Conservation (phyloP, 768 basidiomycete species). For the Arthromyces matolae region DNA sequence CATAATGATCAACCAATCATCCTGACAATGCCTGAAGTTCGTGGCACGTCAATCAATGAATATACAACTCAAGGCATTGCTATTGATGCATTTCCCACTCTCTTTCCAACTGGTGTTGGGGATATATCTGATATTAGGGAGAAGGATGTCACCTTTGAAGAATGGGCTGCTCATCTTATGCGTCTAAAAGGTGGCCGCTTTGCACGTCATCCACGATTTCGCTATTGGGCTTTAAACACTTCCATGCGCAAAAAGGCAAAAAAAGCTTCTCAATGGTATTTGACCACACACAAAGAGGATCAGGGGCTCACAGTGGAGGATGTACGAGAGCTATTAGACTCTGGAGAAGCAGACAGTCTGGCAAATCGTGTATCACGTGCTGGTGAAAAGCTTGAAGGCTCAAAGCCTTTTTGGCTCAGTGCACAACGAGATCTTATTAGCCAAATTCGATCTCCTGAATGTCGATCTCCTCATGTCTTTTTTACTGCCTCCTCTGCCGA, state of each 20-base stretch:
- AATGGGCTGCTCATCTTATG: slow-evolving; percentile 10
- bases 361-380: slow-evolving; percentile 15
- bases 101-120: slow-evolving; percentile 14
- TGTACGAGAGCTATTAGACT: slow-evolving; percentile 1
- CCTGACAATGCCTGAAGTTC: slow-evolving; percentile 7
- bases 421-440: slow-evolving; percentile 4
- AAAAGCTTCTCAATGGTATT: slow-evolving; percentile 7
- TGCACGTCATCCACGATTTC: slow-evolving; percentile 11
- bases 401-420: slow-evolving; percentile 21
- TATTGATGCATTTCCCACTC: slow-evolving; percentile 22
- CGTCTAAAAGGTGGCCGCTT: slow-evolving; percentile 17
- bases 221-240: slow-evolving; percentile 11
- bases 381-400: slow-evolving; percentile 18
- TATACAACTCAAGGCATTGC: slow-evolving; percentile 9
- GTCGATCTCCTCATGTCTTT: slow-evolving; percentile 22
- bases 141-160: slow-evolving; percentile 5
- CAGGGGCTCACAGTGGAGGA: slow-evolving; percentile 2
- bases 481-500: slow-evolving; percentile 25
- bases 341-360: slow-evolving; percentile 14
- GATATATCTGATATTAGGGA: slow-evolving; percentile 2
- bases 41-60: slow-evolving; percentile 12
- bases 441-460: slow-evolving; percentile 18
- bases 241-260: slow-evolving; percentile 4
- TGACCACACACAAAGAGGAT: slow-evolving; percentile 10
- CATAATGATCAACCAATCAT: slow-evolving; percentile 1